phyloP scores from a whole-genome alignment of 2,329 filamentous ascomycete species.

The Domatiomyces globalis region DNA sequence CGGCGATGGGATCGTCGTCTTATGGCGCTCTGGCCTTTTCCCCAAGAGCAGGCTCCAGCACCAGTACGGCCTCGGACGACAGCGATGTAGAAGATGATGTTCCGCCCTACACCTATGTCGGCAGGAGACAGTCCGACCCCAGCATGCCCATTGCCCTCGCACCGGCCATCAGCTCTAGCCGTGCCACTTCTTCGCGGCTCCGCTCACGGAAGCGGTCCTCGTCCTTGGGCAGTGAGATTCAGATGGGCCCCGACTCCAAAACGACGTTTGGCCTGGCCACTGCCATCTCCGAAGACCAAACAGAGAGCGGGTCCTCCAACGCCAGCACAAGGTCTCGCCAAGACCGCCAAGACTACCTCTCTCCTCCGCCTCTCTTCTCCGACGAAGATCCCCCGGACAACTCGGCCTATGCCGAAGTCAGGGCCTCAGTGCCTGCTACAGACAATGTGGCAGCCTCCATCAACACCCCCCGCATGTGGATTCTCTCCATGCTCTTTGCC shows the following conservation, averaged over 20 bases:
- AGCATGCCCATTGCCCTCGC: not conserved
- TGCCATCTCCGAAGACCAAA: constrained; percentile 10
- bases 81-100: not conserved
- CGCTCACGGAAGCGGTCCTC: constrained; percentile 16
- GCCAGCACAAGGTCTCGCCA: constrained; percentile 18
- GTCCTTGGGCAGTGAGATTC: constrained; percentile 21
- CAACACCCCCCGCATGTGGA: constrained; percentile 75
- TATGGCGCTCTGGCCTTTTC: constrained; percentile 42
- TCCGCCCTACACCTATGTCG: not conserved
- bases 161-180: not conserved
- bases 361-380: constrained; percentile 1
- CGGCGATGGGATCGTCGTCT: constrained; percentile 45
- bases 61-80: constrained; percentile 1
- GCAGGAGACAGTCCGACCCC: not conserved
- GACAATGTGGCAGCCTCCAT: constrained; percentile 69
- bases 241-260: constrained; percentile 23
- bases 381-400: constrained; percentile 26
- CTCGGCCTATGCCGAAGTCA: constrained; percentile 54
- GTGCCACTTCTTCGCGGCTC: constrained; percentile 1
- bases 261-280: constrained; percentile 20
- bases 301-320: constrained; percentile 18
- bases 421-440: constrained; percentile 61
- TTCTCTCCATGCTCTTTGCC: constrained; percentile 63
- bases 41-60: constrained; percentile 13
- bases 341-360: constrained; percentile 22